A percentile compares a stretch with the other conserved stretches of the same genome.
Evolutionary conservation across 2,329 filamentous ascomycete genomes (phyloP).

Genomic region (Botrytis porri): DNA sequence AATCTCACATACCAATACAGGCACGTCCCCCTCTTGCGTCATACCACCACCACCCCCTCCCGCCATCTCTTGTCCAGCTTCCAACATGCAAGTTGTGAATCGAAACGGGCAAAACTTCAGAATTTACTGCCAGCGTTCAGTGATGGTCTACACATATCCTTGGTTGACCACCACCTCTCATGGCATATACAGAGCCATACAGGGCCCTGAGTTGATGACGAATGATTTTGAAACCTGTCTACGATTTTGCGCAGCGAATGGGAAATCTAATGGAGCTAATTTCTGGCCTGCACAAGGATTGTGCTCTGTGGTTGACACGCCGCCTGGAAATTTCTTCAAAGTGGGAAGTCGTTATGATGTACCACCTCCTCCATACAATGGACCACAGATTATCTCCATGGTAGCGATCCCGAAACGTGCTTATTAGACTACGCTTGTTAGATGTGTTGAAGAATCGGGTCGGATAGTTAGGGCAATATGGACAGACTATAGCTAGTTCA

Average conservation of each 20-base stretch:
- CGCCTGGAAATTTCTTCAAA: neutral
- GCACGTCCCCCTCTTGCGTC: constrained; percentile 1
- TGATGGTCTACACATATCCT: constrained; percentile 8
- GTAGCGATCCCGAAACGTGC: constrained; percentile 9
- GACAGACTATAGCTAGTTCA: constrained; percentile 1
- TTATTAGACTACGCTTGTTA: neutral
- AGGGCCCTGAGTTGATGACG: constrained; percentile 12
- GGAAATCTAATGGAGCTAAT: neutral
- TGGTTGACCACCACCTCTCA: constrained; percentile 8
- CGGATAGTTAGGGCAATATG: neutral
- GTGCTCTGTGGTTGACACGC: constrained; percentile 7
- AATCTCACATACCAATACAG: neutral
- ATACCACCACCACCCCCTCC: neutral
- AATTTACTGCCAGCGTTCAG: constrained; percentile 12
- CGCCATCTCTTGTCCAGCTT: neutral
- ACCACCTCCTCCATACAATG: neutral
- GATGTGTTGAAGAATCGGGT: neutral
- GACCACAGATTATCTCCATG: constrained; percentile 3
- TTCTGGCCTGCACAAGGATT: constrained; percentile 4
- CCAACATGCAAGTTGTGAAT: constrained; percentile 1
- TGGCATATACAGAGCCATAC: constrained; percentile 1
- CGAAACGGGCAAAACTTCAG: constrained; percentile 11
- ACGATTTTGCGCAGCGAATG: neutral
- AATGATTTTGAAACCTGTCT: neutral
- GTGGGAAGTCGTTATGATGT: constrained; percentile 9